Conservation (phyloP, 2,329 filamentous ascomycete genomes). For the Paraconiothyrium sp. region DNA sequence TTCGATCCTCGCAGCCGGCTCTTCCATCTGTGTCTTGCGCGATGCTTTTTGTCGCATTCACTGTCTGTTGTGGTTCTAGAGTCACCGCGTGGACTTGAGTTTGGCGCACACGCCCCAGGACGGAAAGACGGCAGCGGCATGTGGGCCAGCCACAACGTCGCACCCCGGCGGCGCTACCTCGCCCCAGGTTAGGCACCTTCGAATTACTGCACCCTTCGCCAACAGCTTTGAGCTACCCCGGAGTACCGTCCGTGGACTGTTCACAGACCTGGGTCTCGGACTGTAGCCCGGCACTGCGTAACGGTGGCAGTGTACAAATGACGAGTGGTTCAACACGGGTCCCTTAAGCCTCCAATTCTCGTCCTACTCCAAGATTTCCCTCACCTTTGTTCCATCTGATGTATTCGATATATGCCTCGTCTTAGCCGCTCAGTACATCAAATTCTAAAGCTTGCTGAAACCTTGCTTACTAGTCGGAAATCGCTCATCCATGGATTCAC, state of each 20-base stretch:
- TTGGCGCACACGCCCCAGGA: conserved; percentile 1
- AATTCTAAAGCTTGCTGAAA: too few species aligned
- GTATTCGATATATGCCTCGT: too few species aligned
- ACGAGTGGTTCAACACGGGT: too few species aligned
- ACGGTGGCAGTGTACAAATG: neutral
- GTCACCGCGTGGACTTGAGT: neutral
- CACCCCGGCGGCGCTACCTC: conserved; percentile 2
- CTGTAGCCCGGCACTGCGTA: neutral
- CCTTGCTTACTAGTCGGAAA: too few species aligned
- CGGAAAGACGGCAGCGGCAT: conserved; percentile 4
- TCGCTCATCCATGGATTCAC: too few species aligned
- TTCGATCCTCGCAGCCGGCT: neutral
- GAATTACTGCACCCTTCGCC: neutral
- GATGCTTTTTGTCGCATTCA: neutral
- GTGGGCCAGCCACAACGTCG: conserved; percentile 10
- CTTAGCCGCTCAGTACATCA: too few species aligned
- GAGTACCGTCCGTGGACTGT: neutral
- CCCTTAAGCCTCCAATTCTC: too few species aligned
- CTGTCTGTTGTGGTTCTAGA: neutral
- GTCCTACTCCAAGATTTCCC: too few species aligned
- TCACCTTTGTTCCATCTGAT: too few species aligned
- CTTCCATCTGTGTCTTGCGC: neutral
- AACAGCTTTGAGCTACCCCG: neutral
- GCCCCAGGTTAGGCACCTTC: conserved; percentile 3
- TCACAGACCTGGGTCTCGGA: neutral